Evolutionary conservation across 208 protist species (phyloP).

Genomic region (Acanthamoeba lenticulata): DNA sequence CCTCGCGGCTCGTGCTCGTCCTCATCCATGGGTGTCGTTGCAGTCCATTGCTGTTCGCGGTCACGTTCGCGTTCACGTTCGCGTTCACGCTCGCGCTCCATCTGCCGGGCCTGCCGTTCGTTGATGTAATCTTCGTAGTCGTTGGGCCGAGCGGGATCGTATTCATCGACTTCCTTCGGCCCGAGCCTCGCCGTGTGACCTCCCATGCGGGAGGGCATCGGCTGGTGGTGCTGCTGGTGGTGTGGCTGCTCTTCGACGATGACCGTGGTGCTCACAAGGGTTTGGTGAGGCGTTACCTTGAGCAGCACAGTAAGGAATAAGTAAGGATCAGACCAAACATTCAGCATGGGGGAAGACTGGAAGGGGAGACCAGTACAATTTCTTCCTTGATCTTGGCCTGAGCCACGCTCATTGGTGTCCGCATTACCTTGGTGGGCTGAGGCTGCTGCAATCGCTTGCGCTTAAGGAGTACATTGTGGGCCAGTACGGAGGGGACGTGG

Average conservation of each 20-base stretch:
- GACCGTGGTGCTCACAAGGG: background rate
- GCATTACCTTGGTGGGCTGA: background rate
- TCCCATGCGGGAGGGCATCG: background rate
- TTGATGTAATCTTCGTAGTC: background rate
- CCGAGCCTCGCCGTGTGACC: background rate
- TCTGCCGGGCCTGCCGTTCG: background rate
- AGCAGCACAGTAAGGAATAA: background rate
- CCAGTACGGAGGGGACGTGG: background rate
- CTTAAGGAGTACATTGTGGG: slow-evolving; percentile 27
- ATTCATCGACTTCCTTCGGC: background rate
- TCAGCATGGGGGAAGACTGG: background rate
- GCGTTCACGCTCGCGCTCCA: background rate
- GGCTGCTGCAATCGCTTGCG: slow-evolving; percentile 20
- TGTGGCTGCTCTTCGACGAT: background rate
- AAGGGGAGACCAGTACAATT: background rate
- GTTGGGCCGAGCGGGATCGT: background rate
- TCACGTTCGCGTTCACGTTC: background rate
- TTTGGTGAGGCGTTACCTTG: background rate
- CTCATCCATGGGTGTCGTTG: background rate
- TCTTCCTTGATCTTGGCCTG: background rate
- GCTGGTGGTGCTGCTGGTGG: background rate
- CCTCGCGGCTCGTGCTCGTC: background rate
- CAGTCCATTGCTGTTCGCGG: background rate
- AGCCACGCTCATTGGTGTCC: background rate
- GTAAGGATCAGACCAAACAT: background rate